Percentiles rank a stretch among this genome's conserved stretches.
Evolutionary conservation across 1,284 basidiomycete species (phyloP).

Genomic region (Volvariella volvacea): DNA sequence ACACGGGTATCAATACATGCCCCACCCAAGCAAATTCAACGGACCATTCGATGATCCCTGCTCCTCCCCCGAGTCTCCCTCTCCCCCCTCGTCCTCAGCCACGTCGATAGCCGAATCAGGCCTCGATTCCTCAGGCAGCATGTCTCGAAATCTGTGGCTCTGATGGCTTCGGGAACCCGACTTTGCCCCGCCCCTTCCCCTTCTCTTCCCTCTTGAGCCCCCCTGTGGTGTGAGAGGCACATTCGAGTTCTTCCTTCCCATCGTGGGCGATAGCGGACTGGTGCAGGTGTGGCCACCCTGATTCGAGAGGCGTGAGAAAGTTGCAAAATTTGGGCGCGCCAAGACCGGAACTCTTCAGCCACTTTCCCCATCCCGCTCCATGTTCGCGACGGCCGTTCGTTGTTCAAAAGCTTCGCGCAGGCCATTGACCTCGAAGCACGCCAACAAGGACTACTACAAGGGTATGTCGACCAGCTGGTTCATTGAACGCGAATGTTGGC

Average conservation of each 20-base stretch:
- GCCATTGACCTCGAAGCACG: slow-evolving; percentile 77
- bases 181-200: slow-evolving; percentile 22
- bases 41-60: slow-evolving; percentile 14
- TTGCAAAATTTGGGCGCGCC: slow-evolving; percentile 1
- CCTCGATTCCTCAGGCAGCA: slow-evolving; percentile 19
- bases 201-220: slow-evolving; percentile 17
- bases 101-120: slow-evolving; percentile 49
- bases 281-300: slow-evolving; percentile 6
- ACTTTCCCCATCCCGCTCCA: slow-evolving; percentile 18
- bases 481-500: neutral
- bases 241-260: slow-evolving; percentile 36
- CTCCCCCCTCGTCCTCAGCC: slow-evolving; percentile 23
- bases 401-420: slow-evolving; percentile 76
- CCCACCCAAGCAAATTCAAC: slow-evolving; percentile 1
- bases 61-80: slow-evolving; percentile 14
- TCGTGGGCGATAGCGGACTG: slow-evolving; percentile 12
- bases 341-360: neutral
- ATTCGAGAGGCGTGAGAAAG: slow-evolving; percentile 16
- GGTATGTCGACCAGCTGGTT: slow-evolving; percentile 36
- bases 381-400: slow-evolving; percentile 62
- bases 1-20: slow-evolving; percentile 11
- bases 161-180: slow-evolving; percentile 12
- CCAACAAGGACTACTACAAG: slow-evolving; percentile 93
- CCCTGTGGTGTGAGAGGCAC: slow-evolving; percentile 16
- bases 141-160: slow-evolving; percentile 5